Base-by-base conservation (phyloP, 495 filamentous ascomycete genomes). In the Aspergillus nidulans region DNA sequence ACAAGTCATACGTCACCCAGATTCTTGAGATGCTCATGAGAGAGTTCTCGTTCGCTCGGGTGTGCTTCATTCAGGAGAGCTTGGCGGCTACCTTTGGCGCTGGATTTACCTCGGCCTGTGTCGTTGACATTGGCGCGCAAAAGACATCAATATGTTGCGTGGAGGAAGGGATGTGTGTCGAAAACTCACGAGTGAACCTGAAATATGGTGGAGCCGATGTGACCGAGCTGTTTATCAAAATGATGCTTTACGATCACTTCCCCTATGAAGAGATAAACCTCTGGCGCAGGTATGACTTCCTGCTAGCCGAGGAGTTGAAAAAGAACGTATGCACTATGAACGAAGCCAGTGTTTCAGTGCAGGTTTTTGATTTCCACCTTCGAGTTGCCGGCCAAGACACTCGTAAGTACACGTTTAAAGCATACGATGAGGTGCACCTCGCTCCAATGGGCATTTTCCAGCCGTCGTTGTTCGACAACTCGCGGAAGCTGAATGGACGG, bases 61-160 rank as follows among this genome's bases (percentile, higher is more conserved):
- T 96, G 41, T 92, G 88, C 65, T 94, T 98, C 60, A 91, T 97
- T 44, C 94, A 98, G 63, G 94, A 98, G 71, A 95, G 90, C 54
- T 77, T 97, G 56, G 91, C 91, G 3, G 95, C 92, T 16, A 91
- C 90, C 0, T 98, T 95, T 66, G 94, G 94, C n/a, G 95, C 92
- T 12, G 94, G 95, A 1, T 96, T 91, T 62, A 91, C 90, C 5
- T 88, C 83, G 39, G 88, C 89, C 16, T 97, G 95, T 64, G 90
- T 98, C 52, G 92, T 98, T 5, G 94, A 98, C 67, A 87, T 97
- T 39, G 94, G 94, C 16, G 95, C 94, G 3, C 91, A 97, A 71
- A 98, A 98, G 77, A 97, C 94, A 3, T 96, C 95, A 1, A 90
- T 98, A 34, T 91, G 91, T 61, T 98, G 94, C 63, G 95, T 97